phyloP scores from a whole-genome alignment of 1,139 yeast genomes.

The Geotrichum histeridarum region DNA sequence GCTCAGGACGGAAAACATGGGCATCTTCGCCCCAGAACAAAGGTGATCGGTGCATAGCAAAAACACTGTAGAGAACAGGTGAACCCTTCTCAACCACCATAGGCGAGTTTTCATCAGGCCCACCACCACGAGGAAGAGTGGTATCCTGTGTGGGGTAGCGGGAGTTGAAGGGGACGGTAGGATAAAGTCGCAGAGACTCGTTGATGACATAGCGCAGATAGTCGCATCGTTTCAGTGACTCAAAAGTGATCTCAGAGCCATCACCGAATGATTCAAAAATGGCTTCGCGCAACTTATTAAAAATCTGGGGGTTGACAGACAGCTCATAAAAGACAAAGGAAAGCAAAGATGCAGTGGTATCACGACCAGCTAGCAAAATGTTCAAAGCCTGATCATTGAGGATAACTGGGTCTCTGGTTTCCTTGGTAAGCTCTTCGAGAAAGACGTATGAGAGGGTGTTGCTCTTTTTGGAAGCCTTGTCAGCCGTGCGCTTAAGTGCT shows the following conservation, averaged over 20 bases:
- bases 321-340: conserved; percentile 47
- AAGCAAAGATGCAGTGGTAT: conserved; percentile 54
- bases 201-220: conserved; percentile 47
- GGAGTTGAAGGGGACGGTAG: conserved; percentile 52
- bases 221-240: conserved; percentile 47
- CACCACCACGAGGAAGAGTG: conserved; percentile 52
- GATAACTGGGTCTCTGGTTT: conserved; percentile 47
- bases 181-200: conserved; percentile 52
- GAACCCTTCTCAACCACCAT: conserved; percentile 47
- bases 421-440: conserved; percentile 48
- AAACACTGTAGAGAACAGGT: conserved; percentile 44
- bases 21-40: conserved; percentile 49
- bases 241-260: conserved; percentile 39
- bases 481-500: conserved; percentile 24
- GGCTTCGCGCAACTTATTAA: conserved; percentile 41
- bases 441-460: conserved; percentile 40
- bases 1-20: conserved; percentile 46
- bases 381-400: conserved; percentile 51
- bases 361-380: conserved; percentile 53
- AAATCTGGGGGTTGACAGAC: conserved; percentile 44
- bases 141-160: conserved; percentile 47
- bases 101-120: conserved; percentile 43
- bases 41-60: conserved; percentile 44
- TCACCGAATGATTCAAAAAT: conserved; percentile 34
- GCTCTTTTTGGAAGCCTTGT: conserved; percentile 23